Evolutionary conservation across 208 protist species (phyloP).

Genomic region (Leishmania aethiopica): DNA sequence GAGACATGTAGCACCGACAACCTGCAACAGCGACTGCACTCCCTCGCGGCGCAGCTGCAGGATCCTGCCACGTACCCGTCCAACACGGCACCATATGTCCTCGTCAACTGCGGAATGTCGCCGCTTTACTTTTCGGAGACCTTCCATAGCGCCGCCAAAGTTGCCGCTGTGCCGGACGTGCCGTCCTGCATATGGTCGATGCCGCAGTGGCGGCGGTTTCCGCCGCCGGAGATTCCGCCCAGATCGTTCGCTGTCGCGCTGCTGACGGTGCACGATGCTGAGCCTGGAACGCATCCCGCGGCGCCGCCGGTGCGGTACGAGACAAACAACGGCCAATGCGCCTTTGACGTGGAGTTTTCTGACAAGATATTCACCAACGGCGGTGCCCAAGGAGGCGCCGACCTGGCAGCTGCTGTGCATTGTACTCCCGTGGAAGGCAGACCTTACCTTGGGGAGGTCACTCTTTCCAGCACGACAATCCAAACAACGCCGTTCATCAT

Average conservation of each 20-base stretch:
- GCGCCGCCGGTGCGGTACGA: slow-evolving; percentile 39
- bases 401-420: not conserved
- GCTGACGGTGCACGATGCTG: slow-evolving; percentile 5
- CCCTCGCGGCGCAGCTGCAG: slow-evolving; percentile 27
- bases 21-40: slow-evolving; percentile 27
- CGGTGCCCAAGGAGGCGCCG: not conserved
- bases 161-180: slow-evolving; percentile 1
- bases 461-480: slow-evolving; percentile 10
- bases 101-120: slow-evolving; percentile 48
- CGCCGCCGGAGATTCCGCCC: slow-evolving; percentile 51
- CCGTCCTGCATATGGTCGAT: not conserved
- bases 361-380: not conserved
- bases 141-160: slow-evolving; percentile 10
- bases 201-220: slow-evolving; percentile 45
- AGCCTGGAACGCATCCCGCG: not conserved
- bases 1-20: slow-evolving; percentile 34
- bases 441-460: slow-evolving; percentile 12
- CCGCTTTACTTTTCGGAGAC: slow-evolving; percentile 47
- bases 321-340: slow-evolving; percentile 37
- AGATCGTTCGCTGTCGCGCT: slow-evolving; percentile 38
- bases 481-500: slow-evolving; percentile 18
- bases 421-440: slow-evolving; percentile 17
- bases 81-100: slow-evolving; percentile 27
- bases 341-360: slow-evolving; percentile 31
- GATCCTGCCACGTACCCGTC: not conserved